Percentiles rank a stretch among this genome's conserved stretches.
Conservation (phyloP, 2,329 filamentous ascomycete species). For the Didymella segeticola region DNA sequence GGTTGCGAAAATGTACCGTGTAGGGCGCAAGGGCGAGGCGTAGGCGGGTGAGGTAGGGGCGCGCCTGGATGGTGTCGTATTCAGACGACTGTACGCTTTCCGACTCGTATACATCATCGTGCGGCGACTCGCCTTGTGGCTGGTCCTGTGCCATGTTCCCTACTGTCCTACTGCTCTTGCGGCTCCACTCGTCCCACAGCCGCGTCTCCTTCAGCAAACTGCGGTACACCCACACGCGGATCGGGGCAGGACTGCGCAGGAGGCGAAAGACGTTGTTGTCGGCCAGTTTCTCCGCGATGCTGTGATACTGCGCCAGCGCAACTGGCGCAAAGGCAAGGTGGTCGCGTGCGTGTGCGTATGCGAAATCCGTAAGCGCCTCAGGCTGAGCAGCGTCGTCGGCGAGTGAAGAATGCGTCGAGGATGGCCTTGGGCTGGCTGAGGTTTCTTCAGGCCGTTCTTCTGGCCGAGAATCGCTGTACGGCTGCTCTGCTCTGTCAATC, state of each 20-base stretch:
- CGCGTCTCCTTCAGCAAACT: constrained; percentile 30
- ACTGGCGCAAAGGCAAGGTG: constrained; percentile 28
- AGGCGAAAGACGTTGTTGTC: constrained; percentile 34
- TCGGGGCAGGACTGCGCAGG: constrained; percentile 34
- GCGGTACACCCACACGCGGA: constrained; percentile 37
- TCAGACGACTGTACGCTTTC: constrained; percentile 25
- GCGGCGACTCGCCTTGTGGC: background rate
- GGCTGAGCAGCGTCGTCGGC: background rate
- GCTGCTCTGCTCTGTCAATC: background rate
- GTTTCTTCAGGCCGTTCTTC: too few relatives aligned
- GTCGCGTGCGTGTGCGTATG: background rate
- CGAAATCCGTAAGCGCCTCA: background rate
- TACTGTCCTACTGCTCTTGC: background rate
- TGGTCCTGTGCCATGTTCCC: background rate
- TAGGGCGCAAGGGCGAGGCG: constrained; percentile 57
- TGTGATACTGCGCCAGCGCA: constrained; percentile 36
- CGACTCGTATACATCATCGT: constrained; percentile 20
- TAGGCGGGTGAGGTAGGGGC: constrained; percentile 53
- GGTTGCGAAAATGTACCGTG: constrained; percentile 65
- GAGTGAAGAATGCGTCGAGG: background rate
- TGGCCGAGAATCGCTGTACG: too few relatives aligned
- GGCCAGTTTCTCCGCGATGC: constrained; percentile 29
- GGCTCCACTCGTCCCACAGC: constrained; percentile 32
- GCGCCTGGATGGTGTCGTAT: constrained; percentile 23
- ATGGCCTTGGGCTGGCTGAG: too few relatives aligned